Evolutionary conservation across 108 stramenopile genomes (phyloP).

Genomic region (Pelagomonas calceolata): DNA sequence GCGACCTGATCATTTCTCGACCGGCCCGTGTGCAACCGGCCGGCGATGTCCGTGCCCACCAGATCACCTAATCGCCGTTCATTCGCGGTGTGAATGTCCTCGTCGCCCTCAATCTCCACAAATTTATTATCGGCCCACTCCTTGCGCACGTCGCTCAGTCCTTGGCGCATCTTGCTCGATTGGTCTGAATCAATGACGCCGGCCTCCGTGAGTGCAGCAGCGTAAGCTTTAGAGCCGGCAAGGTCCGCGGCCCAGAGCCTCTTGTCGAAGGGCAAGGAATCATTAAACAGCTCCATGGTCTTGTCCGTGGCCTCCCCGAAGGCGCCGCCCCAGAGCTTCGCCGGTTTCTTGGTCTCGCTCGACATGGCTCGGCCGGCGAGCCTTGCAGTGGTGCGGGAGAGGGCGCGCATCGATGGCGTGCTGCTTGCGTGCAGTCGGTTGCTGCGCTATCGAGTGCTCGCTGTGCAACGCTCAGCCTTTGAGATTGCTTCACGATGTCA

Average conservation of each 20-base stretch:
- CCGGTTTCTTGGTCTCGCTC: background rate
- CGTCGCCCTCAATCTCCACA: conserved; percentile 75
- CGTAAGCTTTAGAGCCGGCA: conserved; percentile 83
- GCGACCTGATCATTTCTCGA: conserved; percentile 70
- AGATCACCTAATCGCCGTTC: conserved; percentile 94
- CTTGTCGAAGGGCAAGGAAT: conserved; percentile 84
- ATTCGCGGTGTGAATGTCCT: conserved; percentile 99
- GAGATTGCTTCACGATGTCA: too few species aligned
- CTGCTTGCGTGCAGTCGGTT: too few species aligned
- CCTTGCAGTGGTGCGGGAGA: too few species aligned
- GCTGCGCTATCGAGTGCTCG: too few species aligned
- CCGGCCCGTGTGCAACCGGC: conserved; percentile 94
- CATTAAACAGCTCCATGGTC: conserved; percentile 99
- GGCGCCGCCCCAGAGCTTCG: conserved; percentile 58
- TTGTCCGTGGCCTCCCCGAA: conserved; percentile 96
- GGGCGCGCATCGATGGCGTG: too few species aligned
- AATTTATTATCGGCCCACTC: conserved; percentile 87
- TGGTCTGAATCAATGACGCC: conserved; percentile 82
- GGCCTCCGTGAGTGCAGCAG: conserved; percentile 69
- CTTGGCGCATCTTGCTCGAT: conserved; percentile 48
- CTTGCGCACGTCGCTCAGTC: conserved; percentile 60
- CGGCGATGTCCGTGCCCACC: conserved; percentile 71
- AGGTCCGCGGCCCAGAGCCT: conserved; percentile 94
- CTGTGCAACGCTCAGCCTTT: too few species aligned
- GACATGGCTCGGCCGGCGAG: too few species aligned